phyloP scores from a whole-genome alignment of 345 rosid genomes.

The Arabis alpina region DNA sequence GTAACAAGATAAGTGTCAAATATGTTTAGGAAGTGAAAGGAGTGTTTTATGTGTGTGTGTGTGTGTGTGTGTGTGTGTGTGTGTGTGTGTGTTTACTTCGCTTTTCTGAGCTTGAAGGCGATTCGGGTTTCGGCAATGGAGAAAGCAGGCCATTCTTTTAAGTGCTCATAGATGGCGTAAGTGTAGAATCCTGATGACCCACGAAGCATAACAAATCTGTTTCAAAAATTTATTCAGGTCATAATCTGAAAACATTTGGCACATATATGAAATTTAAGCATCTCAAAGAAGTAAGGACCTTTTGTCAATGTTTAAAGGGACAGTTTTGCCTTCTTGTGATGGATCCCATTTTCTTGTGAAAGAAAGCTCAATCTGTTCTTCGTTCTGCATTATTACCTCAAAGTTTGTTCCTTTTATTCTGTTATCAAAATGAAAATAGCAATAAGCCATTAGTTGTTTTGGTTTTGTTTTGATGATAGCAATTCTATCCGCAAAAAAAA shows the following conservation, averaged over 20 bases:
- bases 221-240: background rate
- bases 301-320: conserved; percentile 69
- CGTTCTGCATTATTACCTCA: conserved; percentile 36
- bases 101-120: conserved; percentile 85
- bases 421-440: background rate
- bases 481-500: too few relatives aligned
- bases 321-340: conserved; percentile 47
- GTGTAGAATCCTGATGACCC: conserved; percentile 83
- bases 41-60: too few relatives aligned
- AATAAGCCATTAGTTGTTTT: background rate
- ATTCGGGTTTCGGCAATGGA: conserved; percentile 72
- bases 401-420: conserved; percentile 44
- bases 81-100: conserved; percentile 51
- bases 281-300: conserved; percentile 45
- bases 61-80: too few relatives aligned
- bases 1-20: background rate
- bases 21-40: background rate
- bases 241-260: background rate
- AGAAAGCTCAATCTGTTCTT: conserved; percentile 47
- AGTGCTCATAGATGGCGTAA: conserved; percentile 80
- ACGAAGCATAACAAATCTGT: conserved; percentile 78
- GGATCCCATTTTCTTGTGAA: conserved; percentile 50
- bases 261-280: background rate
- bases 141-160: conserved; percentile 84
- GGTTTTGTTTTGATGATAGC: too few relatives aligned